A percentile compares a stretch with the other conserved stretches of the same genome.
phyloP scores from a whole-genome alignment of 768 basidiomycete species.

The Pulveroboletus ravenelii region DNA sequence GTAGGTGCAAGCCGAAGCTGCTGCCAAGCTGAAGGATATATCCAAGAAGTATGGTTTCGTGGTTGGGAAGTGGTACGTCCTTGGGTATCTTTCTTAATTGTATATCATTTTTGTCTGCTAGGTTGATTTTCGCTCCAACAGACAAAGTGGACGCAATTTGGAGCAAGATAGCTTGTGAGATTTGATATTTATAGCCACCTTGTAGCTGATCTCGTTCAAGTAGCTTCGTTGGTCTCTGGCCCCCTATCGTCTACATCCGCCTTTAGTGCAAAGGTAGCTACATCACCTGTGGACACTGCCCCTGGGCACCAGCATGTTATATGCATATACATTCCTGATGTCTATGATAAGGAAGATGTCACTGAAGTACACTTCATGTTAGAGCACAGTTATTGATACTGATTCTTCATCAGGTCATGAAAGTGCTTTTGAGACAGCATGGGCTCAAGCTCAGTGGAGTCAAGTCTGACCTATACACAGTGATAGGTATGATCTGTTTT shows the following conservation, averaged over 20 bases:
- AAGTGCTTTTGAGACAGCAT: constrained; percentile 58
- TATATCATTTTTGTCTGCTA: constrained; percentile 22
- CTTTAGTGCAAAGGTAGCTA: constrained; percentile 59
- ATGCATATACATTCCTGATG: constrained; percentile 67
- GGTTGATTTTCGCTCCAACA: constrained; percentile 61
- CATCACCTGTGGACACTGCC: constrained; percentile 45
- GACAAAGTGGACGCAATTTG: constrained; percentile 64
- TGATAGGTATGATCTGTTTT: constrained; percentile 41
- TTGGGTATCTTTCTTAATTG: neutral
- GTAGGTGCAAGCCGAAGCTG: constrained; percentile 57
- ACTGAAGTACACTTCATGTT: constrained; percentile 39
- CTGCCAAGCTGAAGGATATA: constrained; percentile 54
- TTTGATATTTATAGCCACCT: neutral
- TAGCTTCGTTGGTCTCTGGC: constrained; percentile 64
- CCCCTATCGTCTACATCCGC: constrained; percentile 57
- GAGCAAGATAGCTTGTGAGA: constrained; percentile 56
- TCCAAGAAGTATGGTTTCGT: constrained; percentile 51
- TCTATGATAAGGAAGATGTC: constrained; percentile 59
- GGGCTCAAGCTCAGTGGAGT: constrained; percentile 63
- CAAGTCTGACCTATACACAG: constrained; percentile 67
- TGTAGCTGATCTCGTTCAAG: neutral
- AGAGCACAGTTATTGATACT: neutral
- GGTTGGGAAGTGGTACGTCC: constrained; percentile 61
- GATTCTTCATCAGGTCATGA: constrained; percentile 49
- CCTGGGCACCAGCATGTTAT: constrained; percentile 59